Evolutionary conservation across 2,329 filamentous ascomycete species (phyloP), one percentile per base, ranked within the genome.

Genomic region (Sporothrix phasma): DNA sequence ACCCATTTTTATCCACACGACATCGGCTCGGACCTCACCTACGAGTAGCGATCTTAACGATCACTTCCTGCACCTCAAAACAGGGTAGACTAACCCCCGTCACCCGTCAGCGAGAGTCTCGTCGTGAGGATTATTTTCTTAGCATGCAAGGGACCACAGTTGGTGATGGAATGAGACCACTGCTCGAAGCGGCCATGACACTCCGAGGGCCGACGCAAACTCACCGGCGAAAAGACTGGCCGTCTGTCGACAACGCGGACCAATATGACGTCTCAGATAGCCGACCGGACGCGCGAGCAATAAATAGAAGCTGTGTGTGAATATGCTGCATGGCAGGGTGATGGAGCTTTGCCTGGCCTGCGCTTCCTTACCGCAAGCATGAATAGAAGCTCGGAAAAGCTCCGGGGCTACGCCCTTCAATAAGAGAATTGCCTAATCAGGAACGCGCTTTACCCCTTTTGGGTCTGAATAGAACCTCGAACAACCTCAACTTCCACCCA

Each of bases 391-490:
- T 10, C 15, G 4, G 37, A 43, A 56, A 37, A 56, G 51, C 51
- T 54, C 51, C 31, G 10, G 29, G 10, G 29, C 51, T 11, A 39
- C 34, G 31, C 11, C 51, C 31, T n/a, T 56, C 31, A 56, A 24
- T 39, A 56, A 31, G 51, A n/a, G 17, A 58, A 53, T 39, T 66
- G 56, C 67, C 66, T 64, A 46, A 43, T 67, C 39, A 19, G 63
- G 63, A 56, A 31, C 41, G 64, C 63, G 43, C 67, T 39, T 69
- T 69, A 53, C 70, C 72, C 41, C 5, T 68, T 73, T 71, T 45
- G 68, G 73, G 69, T 68, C 51, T 74, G 70, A 74, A 74, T 74
- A 74, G 71, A 64, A n/a, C 67, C 64, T 47, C 70, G 69, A 73
- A 73, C 71, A 70, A 65, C 65, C 39, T 69, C 67, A 60, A 63